Evolutionary conservation across 257 asterid species (phyloP).

Genomic region (Solanum ossicruentum): DNA sequence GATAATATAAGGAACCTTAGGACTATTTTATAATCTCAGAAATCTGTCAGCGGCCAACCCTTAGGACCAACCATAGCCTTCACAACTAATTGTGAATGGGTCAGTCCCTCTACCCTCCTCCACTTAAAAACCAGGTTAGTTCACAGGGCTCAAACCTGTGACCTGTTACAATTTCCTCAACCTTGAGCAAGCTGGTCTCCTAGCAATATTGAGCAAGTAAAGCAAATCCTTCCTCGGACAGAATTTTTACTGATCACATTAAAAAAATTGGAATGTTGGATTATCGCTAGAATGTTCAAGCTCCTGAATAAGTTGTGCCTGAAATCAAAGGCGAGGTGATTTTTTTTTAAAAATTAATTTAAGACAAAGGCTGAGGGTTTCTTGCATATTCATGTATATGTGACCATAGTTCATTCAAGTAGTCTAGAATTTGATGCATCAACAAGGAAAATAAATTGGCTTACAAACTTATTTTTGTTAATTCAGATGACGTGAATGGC

Average conservation of each 20-base stretch:
- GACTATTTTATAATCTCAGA: neutral
- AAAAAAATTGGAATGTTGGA: neutral
- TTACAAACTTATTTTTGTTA: neutral
- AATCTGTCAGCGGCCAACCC: neutral
- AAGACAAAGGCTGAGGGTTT: neutral
- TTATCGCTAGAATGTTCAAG: neutral
- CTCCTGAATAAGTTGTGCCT: neutral
- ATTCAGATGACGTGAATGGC: neutral
- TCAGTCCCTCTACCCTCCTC: neutral
- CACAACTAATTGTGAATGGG: neutral
- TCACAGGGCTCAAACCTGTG: neutral
- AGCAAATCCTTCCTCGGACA: neutral
- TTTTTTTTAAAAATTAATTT: no score
- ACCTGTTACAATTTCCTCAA: neutral
- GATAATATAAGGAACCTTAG: neutral
- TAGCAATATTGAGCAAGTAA: neutral
- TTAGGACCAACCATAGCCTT: neutral
- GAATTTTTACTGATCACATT: neutral
- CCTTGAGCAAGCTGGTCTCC: neutral
- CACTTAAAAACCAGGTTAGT: neutral
- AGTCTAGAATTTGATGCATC: neutral
- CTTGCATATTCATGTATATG: neutral
- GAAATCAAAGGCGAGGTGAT: neutral
- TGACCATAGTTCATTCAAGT: neutral
- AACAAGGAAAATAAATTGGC: neutral